phyloP scores from a whole-genome alignment of 768 basidiomycete species.

The Hydnum rufescens region DNA sequence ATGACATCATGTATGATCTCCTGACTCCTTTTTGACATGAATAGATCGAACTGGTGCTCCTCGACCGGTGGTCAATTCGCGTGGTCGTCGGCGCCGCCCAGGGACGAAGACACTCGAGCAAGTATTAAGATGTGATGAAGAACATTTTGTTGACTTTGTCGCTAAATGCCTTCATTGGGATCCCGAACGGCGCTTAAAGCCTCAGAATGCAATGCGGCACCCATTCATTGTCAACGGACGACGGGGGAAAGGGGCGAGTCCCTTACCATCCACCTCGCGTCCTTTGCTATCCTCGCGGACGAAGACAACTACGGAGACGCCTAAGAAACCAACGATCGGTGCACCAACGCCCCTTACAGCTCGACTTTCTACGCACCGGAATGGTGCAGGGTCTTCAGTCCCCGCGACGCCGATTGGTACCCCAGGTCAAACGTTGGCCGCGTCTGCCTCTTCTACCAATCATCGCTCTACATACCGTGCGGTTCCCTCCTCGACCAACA shows the following conservation, averaged over 20 bases:
- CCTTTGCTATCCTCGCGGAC: constrained; percentile 13
- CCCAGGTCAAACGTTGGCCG: background rate
- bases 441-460: background rate
- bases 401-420: constrained; percentile 8
- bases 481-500: background rate
- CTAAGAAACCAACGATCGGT: constrained; percentile 78
- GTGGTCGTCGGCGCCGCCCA: constrained; percentile 80
- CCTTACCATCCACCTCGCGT: constrained; percentile 34
- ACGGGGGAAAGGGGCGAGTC: constrained; percentile 26
- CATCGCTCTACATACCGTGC: constrained; percentile 5
- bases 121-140: constrained; percentile 81
- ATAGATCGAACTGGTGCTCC: constrained; percentile 86
- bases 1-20: background rate
- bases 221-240: constrained; percentile 58
- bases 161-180: constrained; percentile 97
- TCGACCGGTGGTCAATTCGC: constrained; percentile 86
- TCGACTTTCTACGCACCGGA: constrained; percentile 19
- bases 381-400: constrained; percentile 1
- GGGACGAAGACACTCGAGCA: constrained; percentile 78
- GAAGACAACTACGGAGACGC: constrained; percentile 31
- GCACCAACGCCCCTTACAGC: constrained; percentile 77
- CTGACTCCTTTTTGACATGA: background rate
- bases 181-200: constrained; percentile 88
- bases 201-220: constrained; percentile 79
- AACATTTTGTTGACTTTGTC: constrained; percentile 92